phyloP scores from a whole-genome alignment of 2,329 filamentous ascomycete species.

The Hypomyces rosellus region DNA sequence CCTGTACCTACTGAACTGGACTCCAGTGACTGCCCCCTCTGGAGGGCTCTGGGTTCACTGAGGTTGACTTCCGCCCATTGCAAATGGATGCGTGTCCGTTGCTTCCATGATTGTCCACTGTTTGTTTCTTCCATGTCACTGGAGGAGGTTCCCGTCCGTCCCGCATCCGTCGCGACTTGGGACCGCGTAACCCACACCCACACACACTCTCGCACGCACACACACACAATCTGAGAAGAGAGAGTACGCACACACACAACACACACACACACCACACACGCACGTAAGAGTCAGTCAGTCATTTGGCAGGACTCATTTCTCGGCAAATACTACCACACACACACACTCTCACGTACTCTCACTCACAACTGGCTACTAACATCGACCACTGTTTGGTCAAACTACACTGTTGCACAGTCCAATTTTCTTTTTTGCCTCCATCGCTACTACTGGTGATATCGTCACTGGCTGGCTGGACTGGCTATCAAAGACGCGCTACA shows the following conservation, averaged over 20 bases:
- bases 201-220: constrained; percentile 11
- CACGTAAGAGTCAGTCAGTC: not conserved
- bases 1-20: too few relatives aligned
- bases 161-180: constrained; percentile 23
- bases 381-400: too few relatives aligned
- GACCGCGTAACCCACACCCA: constrained; percentile 24
- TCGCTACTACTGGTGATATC: not conserved
- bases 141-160: constrained; percentile 8
- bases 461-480: not conserved
- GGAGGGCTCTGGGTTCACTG: too few relatives aligned
- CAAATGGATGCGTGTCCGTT: too few relatives aligned
- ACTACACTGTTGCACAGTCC: not conserved
- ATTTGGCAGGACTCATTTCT: not conserved
- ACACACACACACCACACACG: not conserved
- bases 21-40: too few relatives aligned
- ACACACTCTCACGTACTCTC: constrained; percentile 4
- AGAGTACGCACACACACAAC: not conserved
- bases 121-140: constrained; percentile 1
- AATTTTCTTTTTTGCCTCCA: not conserved
- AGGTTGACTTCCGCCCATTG: too few relatives aligned
- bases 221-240: not conserved
- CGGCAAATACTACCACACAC: not conserved
- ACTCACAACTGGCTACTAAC: not conserved
- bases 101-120: not conserved
- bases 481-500: not conserved